Evolutionary conservation across 2,329 filamentous ascomycete species (phyloP), one percentile per base, ranked within the genome.

Genomic region (Penicillium sp.): DNA sequence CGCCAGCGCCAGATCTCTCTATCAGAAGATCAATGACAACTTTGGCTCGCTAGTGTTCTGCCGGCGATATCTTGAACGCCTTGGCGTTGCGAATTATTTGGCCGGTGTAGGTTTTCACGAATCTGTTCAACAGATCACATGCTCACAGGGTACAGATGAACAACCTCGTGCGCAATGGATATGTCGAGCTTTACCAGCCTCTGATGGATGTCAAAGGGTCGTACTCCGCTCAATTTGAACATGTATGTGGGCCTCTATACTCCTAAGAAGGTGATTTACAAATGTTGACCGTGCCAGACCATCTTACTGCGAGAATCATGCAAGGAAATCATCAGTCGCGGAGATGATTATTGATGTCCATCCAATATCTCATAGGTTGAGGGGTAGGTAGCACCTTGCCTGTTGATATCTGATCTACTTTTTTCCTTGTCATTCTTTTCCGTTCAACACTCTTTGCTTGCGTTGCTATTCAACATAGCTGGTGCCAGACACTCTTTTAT

Each of bases 211-310:
- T 79, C 37, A 72, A 76, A 53, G 82, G 81, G 2, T 83, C 80
- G 1, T 84, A 83, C 61, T 76, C 78, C 6, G 82, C 82, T 9
- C 82, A 86, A 57, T 84, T 80, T 61, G 82, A 86, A 68, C 82
- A 80, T 64, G 72, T 74, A 63, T 49, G 66, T 59, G 37, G 8
- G 31, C 25, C 16, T 1, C 12, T 7, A 36, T 31, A 19, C 22
- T 14, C 27, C 19, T 16, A 18, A 9, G 2, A 14, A 8, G 64
- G 28, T 49, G 47, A 41, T 3, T 37, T 13, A 14, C 38, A 18
- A 35, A 35, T 44, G 37, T 46, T 59, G 36, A 57, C 33, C 46
- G 54, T 53, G 18, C 0, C 49, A 79, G 76, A 80, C 77, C 0
- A 69, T 79, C 38, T 48, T 79, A 30, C 63, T 79, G 18, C 68